phyloP scores from a whole-genome alignment of 2,329 filamentous ascomycete species.

The Aspergillus clavatus region DNA sequence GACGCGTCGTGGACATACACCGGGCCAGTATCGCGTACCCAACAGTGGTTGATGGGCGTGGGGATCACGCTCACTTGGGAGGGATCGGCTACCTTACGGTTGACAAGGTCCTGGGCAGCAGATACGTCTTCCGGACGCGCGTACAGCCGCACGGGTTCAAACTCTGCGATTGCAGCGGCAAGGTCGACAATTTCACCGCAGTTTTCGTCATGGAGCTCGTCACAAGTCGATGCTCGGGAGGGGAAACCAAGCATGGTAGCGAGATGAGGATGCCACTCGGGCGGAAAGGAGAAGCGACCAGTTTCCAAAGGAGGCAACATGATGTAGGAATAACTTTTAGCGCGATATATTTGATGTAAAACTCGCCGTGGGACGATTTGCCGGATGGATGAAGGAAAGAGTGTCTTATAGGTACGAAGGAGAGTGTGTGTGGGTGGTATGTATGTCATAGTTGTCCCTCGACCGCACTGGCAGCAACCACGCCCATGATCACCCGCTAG shows the following conservation, averaged over 20 bases:
- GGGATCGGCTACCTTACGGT: slow-evolving; percentile 2
- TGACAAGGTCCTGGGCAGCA: slow-evolving; percentile 10
- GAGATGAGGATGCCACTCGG: slow-evolving; percentile 10
- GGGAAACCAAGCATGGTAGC: slow-evolving; percentile 9
- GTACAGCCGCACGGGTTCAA: slow-evolving; percentile 22
- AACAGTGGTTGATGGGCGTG: slow-evolving; percentile 17
- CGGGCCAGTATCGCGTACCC: slow-evolving; percentile 21
- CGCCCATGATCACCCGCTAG: not conserved
- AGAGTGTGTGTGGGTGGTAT: not conserved
- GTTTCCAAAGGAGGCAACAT: not conserved
- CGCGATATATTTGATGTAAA: not conserved
- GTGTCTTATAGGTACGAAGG: not conserved
- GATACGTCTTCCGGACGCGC: slow-evolving; percentile 15
- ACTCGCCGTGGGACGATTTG: not conserved
- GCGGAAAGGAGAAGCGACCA: slow-evolving; percentile 5
- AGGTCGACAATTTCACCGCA: slow-evolving; percentile 15
- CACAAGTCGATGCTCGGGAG: slow-evolving; percentile 8
- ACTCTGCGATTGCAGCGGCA: slow-evolving; percentile 15
- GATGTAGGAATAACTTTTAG: not conserved
- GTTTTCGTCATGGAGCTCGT: slow-evolving; percentile 4
- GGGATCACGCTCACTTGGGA: slow-evolving; percentile 13
- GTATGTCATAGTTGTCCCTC: not conserved
- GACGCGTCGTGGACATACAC: slow-evolving; percentile 17
- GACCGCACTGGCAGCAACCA: not conserved
- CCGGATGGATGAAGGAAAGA: not conserved